These are phyloP conservation scores for Starmerella etchellsii DNA, from an alignment of 805 yeast genomes.

Conservation along the genomic window DNA sequence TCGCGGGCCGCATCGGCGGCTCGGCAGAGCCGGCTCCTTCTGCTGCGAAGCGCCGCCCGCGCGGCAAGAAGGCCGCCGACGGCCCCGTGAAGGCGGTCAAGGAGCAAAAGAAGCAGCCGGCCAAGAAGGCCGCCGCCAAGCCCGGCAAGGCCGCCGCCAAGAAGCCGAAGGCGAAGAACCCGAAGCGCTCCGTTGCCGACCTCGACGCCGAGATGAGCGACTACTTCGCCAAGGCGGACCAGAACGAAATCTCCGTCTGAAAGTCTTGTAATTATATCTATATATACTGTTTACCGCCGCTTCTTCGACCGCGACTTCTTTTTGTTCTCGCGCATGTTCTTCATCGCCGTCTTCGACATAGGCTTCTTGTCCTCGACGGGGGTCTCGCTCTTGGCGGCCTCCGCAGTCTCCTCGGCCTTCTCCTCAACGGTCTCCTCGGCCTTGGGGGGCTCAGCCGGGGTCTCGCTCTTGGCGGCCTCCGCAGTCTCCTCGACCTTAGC, in stretches of 20 bases:
- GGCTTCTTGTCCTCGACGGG: not conserved
- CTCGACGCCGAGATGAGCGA: slow-evolving; percentile 98
- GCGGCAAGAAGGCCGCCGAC: slow-evolving; percentile 5
- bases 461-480: not conserved
- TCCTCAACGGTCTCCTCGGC: too few relatives aligned
- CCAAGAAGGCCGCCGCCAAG: slow-evolving; percentile 8
- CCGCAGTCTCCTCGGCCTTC: not conserved
- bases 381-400: not conserved
- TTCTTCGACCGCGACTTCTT: slow-evolving; percentile 4
- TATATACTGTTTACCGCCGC: slow-evolving; percentile 1
- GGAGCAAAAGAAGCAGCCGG: slow-evolving; percentile 13
- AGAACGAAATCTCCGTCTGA: slow-evolving; percentile 20
- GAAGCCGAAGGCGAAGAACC: slow-evolving; percentile 16
- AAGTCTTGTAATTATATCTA: too few relatives aligned
- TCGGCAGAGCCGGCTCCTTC: not conserved
- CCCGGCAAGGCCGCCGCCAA: too few relatives aligned
- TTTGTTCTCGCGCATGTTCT: not conserved
- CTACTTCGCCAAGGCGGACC: slow-evolving; percentile 41
- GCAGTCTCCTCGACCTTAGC: not conserved
- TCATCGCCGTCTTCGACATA: not conserved
- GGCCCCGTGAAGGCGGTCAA: slow-evolving; percentile 10
- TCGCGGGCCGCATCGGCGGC: slow-evolving; percentile 18
- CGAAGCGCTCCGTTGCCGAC: slow-evolving; percentile 53
- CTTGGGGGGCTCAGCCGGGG: not conserved
- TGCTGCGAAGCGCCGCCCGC: slow-evolving; percentile 5